Conservation (phyloP, 805 yeast species). For the Yamadazyma nakazawae region DNA sequence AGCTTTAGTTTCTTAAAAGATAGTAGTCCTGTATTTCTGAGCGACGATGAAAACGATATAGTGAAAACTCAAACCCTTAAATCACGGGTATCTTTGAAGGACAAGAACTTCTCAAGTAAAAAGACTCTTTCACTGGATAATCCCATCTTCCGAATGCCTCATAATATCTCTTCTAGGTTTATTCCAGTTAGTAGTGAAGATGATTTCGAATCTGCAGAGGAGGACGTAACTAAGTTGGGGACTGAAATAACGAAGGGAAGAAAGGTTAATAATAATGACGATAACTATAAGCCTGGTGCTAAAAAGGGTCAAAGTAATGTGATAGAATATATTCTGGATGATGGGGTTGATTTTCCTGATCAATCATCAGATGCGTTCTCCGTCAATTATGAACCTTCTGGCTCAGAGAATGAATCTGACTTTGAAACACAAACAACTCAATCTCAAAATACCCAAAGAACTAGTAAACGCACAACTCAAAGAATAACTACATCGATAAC, state of each 20-base stretch:
- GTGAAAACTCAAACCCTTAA: neutral
- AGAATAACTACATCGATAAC: neutral
- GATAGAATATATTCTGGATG: conserved; percentile 2
- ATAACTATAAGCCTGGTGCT: neutral
- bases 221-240: neutral
- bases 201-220: neutral
- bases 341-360: neutral
- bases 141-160: conserved; percentile 2
- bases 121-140: neutral
- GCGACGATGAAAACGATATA: conserved; percentile 6
- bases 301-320: neutral
- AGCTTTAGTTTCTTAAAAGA: conserved; percentile 1
- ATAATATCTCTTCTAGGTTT: neutral
- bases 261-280: neutral
- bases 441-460: neutral
- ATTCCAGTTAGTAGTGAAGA: neutral
- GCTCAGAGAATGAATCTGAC: neutral
- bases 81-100: neutral
- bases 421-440: conserved; percentile 2
- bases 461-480: too few species aligned
- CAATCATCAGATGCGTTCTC: conserved; percentile 2
- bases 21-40: conserved; percentile 4
- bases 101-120: neutral
- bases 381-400: conserved; percentile 4
- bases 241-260: neutral